These are phyloP conservation scores for Microdochium paspali DNA, from an alignment of 2,329 filamentous ascomycete species.

Conservation along the genomic window DNA sequence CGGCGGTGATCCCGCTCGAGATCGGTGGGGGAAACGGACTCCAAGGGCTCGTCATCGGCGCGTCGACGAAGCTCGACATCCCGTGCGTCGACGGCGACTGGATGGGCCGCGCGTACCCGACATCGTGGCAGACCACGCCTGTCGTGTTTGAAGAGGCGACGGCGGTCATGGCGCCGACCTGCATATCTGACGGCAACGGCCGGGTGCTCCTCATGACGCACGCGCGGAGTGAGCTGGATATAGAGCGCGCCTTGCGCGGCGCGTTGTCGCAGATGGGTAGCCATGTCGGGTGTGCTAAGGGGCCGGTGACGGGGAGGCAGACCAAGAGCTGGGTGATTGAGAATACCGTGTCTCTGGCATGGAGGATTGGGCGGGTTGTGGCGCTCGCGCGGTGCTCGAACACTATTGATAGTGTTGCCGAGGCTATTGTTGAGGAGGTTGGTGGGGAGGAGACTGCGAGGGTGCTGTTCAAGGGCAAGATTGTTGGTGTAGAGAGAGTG, in stretches of 20 bases:
- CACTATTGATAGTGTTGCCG: slow-evolving; percentile 42
- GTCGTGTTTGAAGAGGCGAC: slow-evolving; percentile 38
- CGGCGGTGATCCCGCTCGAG: slow-evolving; percentile 53
- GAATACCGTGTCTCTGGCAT: slow-evolving; percentile 42
- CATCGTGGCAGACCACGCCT: slow-evolving; percentile 45
- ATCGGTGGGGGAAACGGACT: slow-evolving; percentile 60
- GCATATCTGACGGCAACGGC: slow-evolving; percentile 37
- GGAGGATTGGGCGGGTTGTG: slow-evolving; percentile 52
- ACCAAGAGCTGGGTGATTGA: slow-evolving; percentile 41
- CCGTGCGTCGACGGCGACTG: slow-evolving; percentile 44
- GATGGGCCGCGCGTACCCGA: slow-evolving; percentile 48
- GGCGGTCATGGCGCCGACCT: slow-evolving; percentile 33
- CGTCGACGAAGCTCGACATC: slow-evolving; percentile 39
- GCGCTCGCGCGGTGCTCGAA: slow-evolving; percentile 38
- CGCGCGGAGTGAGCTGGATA: slow-evolving; percentile 33
- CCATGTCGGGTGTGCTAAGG: slow-evolving; percentile 36
- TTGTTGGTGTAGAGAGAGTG: slow-evolving; percentile 47
- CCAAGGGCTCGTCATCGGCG: slow-evolving; percentile 46
- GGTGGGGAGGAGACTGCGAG: slow-evolving; percentile 42
- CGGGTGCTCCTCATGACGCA: slow-evolving; percentile 28
- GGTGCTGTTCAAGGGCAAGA: slow-evolving; percentile 56
- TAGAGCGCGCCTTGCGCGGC: slow-evolving; percentile 40
- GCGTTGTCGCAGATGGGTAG: slow-evolving; percentile 47
- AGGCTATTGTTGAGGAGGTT: slow-evolving; percentile 48
- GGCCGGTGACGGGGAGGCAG: slow-evolving; percentile 37